phyloP scores from a whole-genome alignment of 345 rosid genomes.

The Populus simonii region DNA sequence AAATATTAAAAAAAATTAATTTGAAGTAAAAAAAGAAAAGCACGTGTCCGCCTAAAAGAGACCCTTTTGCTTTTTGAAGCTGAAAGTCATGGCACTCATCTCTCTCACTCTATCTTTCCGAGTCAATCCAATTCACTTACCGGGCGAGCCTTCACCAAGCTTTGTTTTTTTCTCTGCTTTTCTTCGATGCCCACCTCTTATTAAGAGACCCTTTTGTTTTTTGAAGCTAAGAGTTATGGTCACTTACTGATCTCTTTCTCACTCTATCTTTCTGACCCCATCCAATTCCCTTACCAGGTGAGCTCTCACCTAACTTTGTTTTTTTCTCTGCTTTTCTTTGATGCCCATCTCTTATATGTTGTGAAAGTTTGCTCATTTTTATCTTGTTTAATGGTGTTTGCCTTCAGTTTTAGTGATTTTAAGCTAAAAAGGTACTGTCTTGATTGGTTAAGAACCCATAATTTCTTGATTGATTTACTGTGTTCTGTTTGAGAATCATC shows the following conservation, averaged over 20 bases:
- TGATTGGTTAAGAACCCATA: neutral
- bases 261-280: neutral
- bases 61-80: neutral
- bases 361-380: neutral
- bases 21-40: too few species aligned
- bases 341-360: neutral
- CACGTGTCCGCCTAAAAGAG: neutral
- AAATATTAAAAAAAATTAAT: too few species aligned
- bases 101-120: neutral
- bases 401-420: neutral
- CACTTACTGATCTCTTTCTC: neutral
- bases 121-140: neutral
- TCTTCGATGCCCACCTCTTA: neutral
- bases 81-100: neutral
- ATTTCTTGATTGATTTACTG: conserved; percentile 1
- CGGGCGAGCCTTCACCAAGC: neutral
- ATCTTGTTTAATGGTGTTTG: neutral
- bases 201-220: neutral
- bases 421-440: neutral
- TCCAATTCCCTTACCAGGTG: neutral
- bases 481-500: neutral
- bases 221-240: neutral
- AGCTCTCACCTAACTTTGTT: neutral
- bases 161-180: neutral
- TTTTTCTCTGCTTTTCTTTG: neutral